Conservation (phyloP, 2,329 filamentous ascomycete genomes). For the Botrytis tulipae region DNA sequence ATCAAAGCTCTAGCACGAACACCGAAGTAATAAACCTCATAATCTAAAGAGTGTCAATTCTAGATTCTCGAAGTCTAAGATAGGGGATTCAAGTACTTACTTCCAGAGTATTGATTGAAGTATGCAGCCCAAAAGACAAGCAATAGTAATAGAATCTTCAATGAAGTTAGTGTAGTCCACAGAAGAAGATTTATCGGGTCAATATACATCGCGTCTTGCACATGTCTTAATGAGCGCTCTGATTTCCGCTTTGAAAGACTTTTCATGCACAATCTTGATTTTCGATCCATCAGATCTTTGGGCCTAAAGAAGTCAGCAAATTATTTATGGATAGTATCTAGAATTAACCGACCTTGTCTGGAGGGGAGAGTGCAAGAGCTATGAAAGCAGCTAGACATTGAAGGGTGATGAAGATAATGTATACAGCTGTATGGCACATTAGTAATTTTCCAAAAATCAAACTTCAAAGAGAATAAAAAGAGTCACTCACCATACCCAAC, state of each 20-base stretch:
- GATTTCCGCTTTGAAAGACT: not conserved
- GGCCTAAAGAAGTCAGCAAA: not conserved
- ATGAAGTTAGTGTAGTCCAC: not conserved
- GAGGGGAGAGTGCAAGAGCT: slow-evolving; percentile 45
- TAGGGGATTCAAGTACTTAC: not conserved
- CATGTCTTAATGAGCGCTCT: not conserved
- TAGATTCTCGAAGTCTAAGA: not conserved
- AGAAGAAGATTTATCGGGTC: no score
- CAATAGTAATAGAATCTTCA: not conserved
- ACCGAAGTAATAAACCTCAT: slow-evolving; percentile 9
- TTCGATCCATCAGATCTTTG: slow-evolving; percentile 4
- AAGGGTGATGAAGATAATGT: slow-evolving; percentile 48
- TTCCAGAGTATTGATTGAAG: slow-evolving; percentile 5
- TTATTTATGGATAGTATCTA: rapidly evolving
- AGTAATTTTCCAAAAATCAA: slow-evolving; percentile 32
- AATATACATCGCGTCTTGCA: slow-evolving; percentile 1
- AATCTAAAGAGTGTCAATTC: not conserved
- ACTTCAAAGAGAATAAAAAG: not conserved
- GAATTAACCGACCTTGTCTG: slow-evolving; percentile 41
- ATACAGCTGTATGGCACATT: slow-evolving; percentile 34
- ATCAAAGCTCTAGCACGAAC: slow-evolving; percentile 2
- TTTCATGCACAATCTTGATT: slow-evolving; percentile 2
- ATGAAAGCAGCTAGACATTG: slow-evolving; percentile 47
- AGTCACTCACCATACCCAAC: slow-evolving; percentile 38
- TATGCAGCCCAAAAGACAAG: slow-evolving; percentile 12